Conservation (phyloP, 208 protist genomes). For the Endotrypanum monterogeii region DNA sequence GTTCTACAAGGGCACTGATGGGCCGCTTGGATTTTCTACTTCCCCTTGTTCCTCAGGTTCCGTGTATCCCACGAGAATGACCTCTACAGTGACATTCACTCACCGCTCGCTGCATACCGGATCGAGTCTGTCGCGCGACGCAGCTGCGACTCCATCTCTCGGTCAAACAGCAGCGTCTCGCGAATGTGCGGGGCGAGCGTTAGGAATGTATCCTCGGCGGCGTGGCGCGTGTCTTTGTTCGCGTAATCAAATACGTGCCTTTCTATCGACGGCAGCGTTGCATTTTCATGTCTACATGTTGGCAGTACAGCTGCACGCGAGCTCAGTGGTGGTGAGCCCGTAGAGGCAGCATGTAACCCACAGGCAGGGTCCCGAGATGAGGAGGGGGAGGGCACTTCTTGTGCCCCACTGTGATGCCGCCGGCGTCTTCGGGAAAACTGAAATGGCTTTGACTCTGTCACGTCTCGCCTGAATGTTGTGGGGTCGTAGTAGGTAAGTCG, state of each 20-base stretch:
- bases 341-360: too few relatives aligned
- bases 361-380: neutral
- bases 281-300: neutral
- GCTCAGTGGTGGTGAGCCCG: neutral
- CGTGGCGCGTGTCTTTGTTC: constrained; percentile 4
- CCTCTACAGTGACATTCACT: neutral
- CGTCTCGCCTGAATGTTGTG: constrained; percentile 34
- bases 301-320: neutral
- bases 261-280: neutral
- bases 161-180: constrained; percentile 40
- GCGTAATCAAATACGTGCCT: neutral
- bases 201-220: constrained; percentile 40
- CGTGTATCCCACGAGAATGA: neutral
- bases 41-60: neutral
- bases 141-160: constrained; percentile 39
- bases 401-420: constrained; percentile 3
- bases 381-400: neutral
- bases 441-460: constrained; percentile 54
- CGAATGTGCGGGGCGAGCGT: constrained; percentile 44
- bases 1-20: too few relatives aligned
- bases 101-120: neutral
- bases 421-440: constrained; percentile 25
- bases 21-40: neutral
- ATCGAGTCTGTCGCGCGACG: constrained; percentile 29
- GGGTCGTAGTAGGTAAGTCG: constrained; percentile 36